A percentile compares a stretch with the other conserved stretches of the same genome.
These are phyloP conservation scores for Termitomyces sp. DNA, from an alignment of 768 basidiomycete genomes.

Conservation along the genomic window DNA sequence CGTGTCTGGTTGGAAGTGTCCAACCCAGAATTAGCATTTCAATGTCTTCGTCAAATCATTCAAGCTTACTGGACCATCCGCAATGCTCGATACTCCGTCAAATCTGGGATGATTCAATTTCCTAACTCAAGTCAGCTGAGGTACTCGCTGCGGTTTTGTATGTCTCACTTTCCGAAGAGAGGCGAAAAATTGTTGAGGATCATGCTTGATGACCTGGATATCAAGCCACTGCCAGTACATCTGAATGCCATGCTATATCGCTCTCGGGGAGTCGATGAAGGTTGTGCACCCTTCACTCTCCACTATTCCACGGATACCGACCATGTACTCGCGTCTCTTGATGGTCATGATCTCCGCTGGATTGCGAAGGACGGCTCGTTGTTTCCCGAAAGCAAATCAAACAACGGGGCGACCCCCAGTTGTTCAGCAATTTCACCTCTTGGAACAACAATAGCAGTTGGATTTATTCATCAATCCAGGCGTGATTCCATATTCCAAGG, in stretches of 20 bases:
- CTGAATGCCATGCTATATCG: not conserved
- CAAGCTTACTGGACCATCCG: not conserved
- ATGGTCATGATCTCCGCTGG: not conserved
- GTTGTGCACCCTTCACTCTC: not conserved
- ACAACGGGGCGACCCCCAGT: not conserved
- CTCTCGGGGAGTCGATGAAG: not conserved
- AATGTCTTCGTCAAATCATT: not conserved
- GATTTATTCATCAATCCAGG: not conserved
- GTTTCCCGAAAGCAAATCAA: not conserved
- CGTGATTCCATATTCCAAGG: not conserved
- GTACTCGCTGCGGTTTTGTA: constrained; percentile 1
- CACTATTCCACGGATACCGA: not conserved
- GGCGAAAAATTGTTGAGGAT: not conserved
- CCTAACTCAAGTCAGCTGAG: not conserved
- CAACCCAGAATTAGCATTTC: not conserved
- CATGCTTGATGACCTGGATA: not conserved
- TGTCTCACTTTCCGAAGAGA: not conserved
- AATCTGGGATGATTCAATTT: not conserved
- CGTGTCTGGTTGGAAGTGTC: not conserved
- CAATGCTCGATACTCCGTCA: not conserved
- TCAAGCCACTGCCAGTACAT: not conserved
- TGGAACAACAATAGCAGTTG: not conserved
- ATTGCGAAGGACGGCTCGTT: not conserved
- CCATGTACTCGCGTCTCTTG: not conserved
- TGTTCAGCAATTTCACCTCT: not conserved